Evolutionary conservation across 805 yeast genomes (phyloP).

Genomic region (Torulaspora quercuum): DNA sequence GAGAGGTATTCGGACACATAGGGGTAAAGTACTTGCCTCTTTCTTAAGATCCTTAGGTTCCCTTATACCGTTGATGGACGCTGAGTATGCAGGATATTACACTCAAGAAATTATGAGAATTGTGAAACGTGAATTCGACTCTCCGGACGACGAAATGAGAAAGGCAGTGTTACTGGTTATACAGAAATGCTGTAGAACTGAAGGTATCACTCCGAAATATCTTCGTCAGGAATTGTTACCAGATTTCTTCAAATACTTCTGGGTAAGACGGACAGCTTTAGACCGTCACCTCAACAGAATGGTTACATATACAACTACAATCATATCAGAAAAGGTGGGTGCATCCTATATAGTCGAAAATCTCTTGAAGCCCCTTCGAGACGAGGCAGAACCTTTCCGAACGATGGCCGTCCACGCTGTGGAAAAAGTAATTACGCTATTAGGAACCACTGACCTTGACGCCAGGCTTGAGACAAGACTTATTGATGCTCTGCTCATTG

Average conservation of each 20-base stretch:
- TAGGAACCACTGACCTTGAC: conserved; percentile 59
- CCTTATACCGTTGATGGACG: conserved; percentile 81
- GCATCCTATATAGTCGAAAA: conserved; percentile 55
- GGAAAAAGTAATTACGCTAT: conserved; percentile 47
- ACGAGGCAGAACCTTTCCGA: conserved; percentile 77
- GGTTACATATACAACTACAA: conserved; percentile 70
- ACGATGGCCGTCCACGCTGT: conserved; percentile 74
- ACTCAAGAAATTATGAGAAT: conserved; percentile 69
- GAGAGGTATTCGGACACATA: conserved; percentile 69
- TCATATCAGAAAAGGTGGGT: conserved; percentile 66
- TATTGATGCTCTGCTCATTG: conserved; percentile 74
- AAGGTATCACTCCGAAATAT: conserved; percentile 51
- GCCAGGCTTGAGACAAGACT: conserved; percentile 60
- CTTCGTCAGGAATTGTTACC: conserved; percentile 51
- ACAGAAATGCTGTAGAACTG: conserved; percentile 60
- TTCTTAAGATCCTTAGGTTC: conserved; percentile 75
- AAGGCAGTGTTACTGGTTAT: conserved; percentile 66
- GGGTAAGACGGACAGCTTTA: conserved; percentile 79
- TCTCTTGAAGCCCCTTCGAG: conserved; percentile 60
- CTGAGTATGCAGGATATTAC: conserved; percentile 74
- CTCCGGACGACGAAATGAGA: conserved; percentile 88
- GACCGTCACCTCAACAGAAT: conserved; percentile 54
- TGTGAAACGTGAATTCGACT: conserved; percentile 63
- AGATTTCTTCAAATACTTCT: conserved; percentile 65
- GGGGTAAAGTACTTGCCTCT: conserved; percentile 75